Evolutionary conservation across 2,329 filamentous ascomycete genomes (phyloP).

Genomic region (Cyphellophora europaea): DNA sequence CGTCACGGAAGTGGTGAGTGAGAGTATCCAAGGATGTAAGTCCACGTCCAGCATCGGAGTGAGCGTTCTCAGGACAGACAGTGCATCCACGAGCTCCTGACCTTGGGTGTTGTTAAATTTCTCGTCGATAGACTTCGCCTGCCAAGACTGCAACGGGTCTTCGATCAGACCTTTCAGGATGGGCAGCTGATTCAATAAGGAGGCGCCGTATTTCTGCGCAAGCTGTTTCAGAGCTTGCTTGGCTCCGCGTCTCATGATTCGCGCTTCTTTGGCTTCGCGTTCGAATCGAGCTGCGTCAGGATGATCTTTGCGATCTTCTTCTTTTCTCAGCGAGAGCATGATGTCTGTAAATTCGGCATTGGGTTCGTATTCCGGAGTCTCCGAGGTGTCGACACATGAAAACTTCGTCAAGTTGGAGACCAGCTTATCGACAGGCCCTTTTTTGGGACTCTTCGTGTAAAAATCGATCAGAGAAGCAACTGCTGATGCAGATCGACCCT

Average conservation of each 20-base stretch:
- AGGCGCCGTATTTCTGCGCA: constrained; percentile 65
- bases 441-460: constrained; percentile 70
- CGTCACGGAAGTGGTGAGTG: constrained; percentile 74
- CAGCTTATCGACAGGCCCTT: constrained; percentile 86
- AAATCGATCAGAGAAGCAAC: constrained; percentile 79
- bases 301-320: constrained; percentile 91
- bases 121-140: constrained; percentile 47
- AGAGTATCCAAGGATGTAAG: constrained; percentile 70
- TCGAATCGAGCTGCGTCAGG: constrained; percentile 85
- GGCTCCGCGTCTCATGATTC: constrained; percentile 82
- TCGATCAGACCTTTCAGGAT: constrained; percentile 76
- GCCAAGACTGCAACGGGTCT: constrained; percentile 59
- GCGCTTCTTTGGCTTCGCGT: constrained; percentile 75
- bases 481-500: constrained; percentile 74
- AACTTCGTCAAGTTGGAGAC: constrained; percentile 95
- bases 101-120: constrained; percentile 68
- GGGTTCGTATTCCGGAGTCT: constrained; percentile 87
- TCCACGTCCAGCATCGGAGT: constrained; percentile 76
- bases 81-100: constrained; percentile 85
- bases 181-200: constrained; percentile 73
- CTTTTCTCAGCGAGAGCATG: constrained; percentile 90
- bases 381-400: constrained; percentile 92
- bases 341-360: constrained; percentile 69
- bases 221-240: constrained; percentile 90
- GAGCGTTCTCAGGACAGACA: constrained; percentile 86